Evolutionary conservation across 2,329 filamentous ascomycete genomes (phyloP), one percentile per base, ranked within the genome.

Genomic region (Metarhizium album): DNA sequence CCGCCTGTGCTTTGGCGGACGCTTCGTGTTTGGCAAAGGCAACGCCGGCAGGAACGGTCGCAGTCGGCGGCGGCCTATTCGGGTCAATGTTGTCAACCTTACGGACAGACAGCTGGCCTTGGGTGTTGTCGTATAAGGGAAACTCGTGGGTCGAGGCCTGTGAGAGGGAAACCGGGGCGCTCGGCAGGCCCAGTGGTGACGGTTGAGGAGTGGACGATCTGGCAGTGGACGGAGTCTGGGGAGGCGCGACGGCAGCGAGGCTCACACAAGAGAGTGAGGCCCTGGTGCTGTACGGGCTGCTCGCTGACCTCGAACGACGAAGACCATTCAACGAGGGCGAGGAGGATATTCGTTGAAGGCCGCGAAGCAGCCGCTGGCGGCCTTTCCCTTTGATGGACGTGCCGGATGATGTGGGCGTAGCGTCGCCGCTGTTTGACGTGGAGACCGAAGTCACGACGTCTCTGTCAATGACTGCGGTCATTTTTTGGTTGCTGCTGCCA

Each of bases 291-390:
- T 89, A 83, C 9, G 84, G 80, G 60, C 84, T 86, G 60, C 79
- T 83, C 52, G 80, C 76, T 6, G 87, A 84, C 51, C 82, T 76
- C 24, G 80, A 72, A 53, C 85, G 79, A 51, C 81, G 77, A 49
- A 82, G 67, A 52, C 79, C 78, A 40, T 78, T 74, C 47, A 95
- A 70, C 16, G 86, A 87, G 1, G 86, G 83, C 6, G 84, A 88
- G 0, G 89, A 95, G 11, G 87, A 84, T 61, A 94, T 91, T 52
- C 87, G 83, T 55, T 91, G 84, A 46, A 95, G 75, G 31, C 83
- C 81, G 55, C 83, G 82, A 18, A 94, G 72, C 33, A 95, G 68
- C 53, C 83, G 80, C 59, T 83, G 80, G 45, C 86, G 80, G 49
- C 81, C 78, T 64, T 83, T 89, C 51, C 79, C 72, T 67, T 84